Evolutionary conservation across 768 basidiomycete genomes (phyloP).

Genomic region (Suillus luteus): DNA sequence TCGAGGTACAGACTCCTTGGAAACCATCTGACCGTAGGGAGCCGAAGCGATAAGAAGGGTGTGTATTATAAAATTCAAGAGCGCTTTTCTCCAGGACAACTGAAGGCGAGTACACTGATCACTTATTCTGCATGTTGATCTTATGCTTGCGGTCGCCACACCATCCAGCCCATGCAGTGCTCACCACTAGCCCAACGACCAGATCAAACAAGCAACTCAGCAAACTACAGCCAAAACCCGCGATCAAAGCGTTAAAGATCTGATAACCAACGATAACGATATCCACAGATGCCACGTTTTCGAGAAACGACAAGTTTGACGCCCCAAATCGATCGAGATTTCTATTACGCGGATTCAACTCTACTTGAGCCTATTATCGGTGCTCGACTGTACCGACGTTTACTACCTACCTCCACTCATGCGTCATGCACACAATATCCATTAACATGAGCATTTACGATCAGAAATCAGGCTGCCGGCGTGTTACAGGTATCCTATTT

Average conservation of each 20-base stretch:
- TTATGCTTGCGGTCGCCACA: neutral
- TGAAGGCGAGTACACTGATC: constrained; percentile 27
- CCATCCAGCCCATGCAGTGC: constrained; percentile 41
- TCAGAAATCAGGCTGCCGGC: too few species aligned
- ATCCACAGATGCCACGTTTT: constrained; percentile 6
- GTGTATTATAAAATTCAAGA: too few species aligned
- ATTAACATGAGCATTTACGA: too few species aligned
- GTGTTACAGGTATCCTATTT: too few species aligned
- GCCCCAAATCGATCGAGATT: constrained; percentile 4
- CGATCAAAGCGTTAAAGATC: constrained; percentile 10
- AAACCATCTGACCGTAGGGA: too few species aligned
- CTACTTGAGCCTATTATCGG: too few species aligned
- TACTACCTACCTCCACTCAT: too few species aligned
- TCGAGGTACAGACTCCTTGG: too few species aligned
- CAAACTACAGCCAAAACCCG: constrained; percentile 37
- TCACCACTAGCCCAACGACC: constrained; percentile 51
- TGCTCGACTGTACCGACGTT: too few species aligned
- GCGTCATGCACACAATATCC: too few species aligned
- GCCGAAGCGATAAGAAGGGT: too few species aligned
- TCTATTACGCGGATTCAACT: neutral
- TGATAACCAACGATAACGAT: neutral
- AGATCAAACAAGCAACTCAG: constrained; percentile 29
- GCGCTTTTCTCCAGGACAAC: constrained; percentile 30
- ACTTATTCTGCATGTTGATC: neutral
- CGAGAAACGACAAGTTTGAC: neutral